Conservation (phyloP, 1,284 basidiomycete genomes). For the Inonotus obliquus region DNA sequence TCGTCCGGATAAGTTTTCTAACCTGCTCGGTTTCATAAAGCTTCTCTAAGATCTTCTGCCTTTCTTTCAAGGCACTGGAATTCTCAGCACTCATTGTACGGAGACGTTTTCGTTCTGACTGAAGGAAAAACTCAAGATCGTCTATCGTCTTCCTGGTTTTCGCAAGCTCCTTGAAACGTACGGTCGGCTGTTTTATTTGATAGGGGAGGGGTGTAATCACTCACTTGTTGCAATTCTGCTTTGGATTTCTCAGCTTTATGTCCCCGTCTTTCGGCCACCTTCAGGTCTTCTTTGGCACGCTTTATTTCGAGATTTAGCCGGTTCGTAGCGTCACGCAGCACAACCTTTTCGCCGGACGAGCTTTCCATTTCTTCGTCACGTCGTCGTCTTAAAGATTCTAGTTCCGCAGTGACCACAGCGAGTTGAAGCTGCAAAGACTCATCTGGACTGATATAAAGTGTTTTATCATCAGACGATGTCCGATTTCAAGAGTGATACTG, state of each 20-base stretch:
- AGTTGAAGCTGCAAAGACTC: conserved; percentile 45
- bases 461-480: conserved; percentile 1
- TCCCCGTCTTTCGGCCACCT: conserved; percentile 47
- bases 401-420: conserved; percentile 36
- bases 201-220: conserved; percentile 20
- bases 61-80: conserved; percentile 53
- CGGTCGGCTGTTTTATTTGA: background rate
- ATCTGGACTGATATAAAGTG: conserved; percentile 38
- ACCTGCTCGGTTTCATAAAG: conserved; percentile 67
- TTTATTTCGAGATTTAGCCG: conserved; percentile 58
- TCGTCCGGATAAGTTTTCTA: conserved; percentile 23
- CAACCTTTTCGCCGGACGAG: conserved; percentile 63
- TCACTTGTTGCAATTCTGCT: conserved; percentile 52
- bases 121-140: conserved; percentile 64
- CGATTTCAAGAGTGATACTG: background rate
- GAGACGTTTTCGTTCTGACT: conserved; percentile 60
- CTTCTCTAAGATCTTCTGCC: conserved; percentile 54
- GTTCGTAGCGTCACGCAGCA: conserved; percentile 61
- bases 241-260: conserved; percentile 41
- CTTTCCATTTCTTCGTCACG: conserved; percentile 63
- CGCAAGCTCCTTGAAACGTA: conserved; percentile 53
- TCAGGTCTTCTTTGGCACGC: conserved; percentile 50
- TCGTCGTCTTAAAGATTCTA: conserved; percentile 56
- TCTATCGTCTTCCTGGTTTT: conserved; percentile 57
- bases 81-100: conserved; percentile 60